Conservation (phyloP, 352 stramenopile genomes). For the Phytophthora aleatoria region DNA sequence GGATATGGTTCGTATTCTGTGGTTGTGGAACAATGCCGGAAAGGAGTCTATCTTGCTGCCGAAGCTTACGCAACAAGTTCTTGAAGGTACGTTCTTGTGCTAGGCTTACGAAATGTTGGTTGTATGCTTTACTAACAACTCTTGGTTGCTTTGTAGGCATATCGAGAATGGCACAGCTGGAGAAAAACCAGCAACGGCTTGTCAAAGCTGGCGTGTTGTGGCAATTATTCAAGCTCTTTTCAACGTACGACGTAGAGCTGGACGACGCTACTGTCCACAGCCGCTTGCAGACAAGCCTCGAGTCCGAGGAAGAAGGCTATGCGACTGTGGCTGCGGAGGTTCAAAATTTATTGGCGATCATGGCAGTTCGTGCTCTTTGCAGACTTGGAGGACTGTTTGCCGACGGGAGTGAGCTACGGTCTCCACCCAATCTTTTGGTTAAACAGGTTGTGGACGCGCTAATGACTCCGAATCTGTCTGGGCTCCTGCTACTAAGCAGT, state of each 20-base stretch:
- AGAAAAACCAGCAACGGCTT: slow-evolving; percentile 64
- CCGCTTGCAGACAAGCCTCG: slow-evolving; percentile 44
- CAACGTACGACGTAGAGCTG: slow-evolving; percentile 64
- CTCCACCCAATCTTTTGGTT: slow-evolving; percentile 48
- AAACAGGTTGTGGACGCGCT: slow-evolving; percentile 54
- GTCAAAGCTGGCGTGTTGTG: slow-evolving; percentile 60
- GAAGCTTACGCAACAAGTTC: slow-evolving; percentile 73
- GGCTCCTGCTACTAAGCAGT: slow-evolving; percentile 61
- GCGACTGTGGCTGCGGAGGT: slow-evolving; percentile 50
- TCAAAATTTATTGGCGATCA: slow-evolving; percentile 78
- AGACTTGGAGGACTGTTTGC: slow-evolving; percentile 70
- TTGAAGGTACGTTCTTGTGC: slow-evolving; percentile 57
- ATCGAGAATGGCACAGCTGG: slow-evolving; percentile 60
- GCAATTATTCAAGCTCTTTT: slow-evolving; percentile 75
- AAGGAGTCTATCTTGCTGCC: slow-evolving; percentile 54
- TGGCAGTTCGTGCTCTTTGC: slow-evolving; percentile 69
- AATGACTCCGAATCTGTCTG: slow-evolving; percentile 77
- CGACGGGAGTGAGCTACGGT: slow-evolving; percentile 52
- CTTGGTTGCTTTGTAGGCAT: slow-evolving; percentile 39
- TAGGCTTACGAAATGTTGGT: neutral
- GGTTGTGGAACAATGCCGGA: slow-evolving; percentile 69
- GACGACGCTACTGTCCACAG: slow-evolving; percentile 54
- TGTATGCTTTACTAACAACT: slow-evolving; percentile 10
- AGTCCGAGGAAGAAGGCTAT: slow-evolving; percentile 47
- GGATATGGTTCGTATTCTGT: slow-evolving; percentile 77